Percentiles rank a stretch among this genome's conserved stretches.
These are phyloP conservation scores for Casuarina equisetifolia DNA, from an alignment of 306 rosid species.

Conservation along the genomic window DNA sequence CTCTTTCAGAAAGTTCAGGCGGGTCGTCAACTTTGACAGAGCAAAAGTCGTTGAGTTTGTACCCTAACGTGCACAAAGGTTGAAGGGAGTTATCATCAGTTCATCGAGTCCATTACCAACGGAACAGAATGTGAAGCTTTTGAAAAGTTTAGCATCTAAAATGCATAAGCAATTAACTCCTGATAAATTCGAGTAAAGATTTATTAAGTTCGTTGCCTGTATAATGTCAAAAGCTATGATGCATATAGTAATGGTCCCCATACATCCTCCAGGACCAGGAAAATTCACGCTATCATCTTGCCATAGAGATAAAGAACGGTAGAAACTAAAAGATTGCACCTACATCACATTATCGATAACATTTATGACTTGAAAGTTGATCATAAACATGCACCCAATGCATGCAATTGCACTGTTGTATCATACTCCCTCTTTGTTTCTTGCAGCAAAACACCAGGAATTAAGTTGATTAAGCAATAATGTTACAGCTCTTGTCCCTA, in stretches of 20 bases:
- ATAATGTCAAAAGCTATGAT: not conserved
- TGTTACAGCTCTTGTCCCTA: too few species aligned
- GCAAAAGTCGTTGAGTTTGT: slow-evolving; percentile 53
- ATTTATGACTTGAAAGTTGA: too few species aligned
- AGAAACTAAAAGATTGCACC: too few species aligned
- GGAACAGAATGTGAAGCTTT: not conserved
- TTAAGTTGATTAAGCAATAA: too few species aligned
- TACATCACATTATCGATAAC: too few species aligned
- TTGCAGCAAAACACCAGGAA: too few species aligned
- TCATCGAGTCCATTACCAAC: slow-evolving; percentile 29
- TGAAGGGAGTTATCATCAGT: slow-evolving; percentile 21
- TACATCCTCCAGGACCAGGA: too few species aligned
- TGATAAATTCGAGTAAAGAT: not conserved
- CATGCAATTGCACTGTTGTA: too few species aligned
- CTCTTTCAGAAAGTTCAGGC: slow-evolving; percentile 86
- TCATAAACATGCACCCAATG: too few species aligned
- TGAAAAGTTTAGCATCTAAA: slow-evolving; percentile 10
- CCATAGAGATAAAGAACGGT: too few species aligned
- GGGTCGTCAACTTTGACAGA: slow-evolving; percentile 71
- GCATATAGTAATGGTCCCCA: not conserved
- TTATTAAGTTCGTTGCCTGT: not conserved
- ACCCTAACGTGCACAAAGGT: slow-evolving; percentile 57
- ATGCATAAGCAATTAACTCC: slow-evolving; percentile 4
- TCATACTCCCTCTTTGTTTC: too few species aligned
- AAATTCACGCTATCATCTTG: too few species aligned